Conservation (phyloP, 345 rosid genomes). For the Eucalyptus grandis region DNA sequence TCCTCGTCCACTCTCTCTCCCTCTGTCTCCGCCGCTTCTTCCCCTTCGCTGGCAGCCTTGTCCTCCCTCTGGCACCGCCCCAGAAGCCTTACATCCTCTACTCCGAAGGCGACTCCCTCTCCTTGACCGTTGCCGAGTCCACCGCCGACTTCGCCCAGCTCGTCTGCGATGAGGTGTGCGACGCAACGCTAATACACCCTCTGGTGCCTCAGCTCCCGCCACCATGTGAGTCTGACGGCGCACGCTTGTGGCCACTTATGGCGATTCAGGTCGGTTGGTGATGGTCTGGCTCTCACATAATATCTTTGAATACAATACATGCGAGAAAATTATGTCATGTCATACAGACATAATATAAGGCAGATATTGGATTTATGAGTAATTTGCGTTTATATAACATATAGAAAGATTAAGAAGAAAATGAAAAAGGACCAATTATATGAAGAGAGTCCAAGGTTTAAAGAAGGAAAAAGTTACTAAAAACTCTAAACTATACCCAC, state of each 20-base stretch:
- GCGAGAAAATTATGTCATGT: too few species aligned
- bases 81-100: too few species aligned
- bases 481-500: too few species aligned
- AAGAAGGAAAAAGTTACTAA: neutral
- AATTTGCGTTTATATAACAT: neutral
- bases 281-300: neutral
- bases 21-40: too few species aligned
- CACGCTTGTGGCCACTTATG: neutral
- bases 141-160: neutral
- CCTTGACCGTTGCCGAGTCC: too few species aligned
- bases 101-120: too few species aligned
- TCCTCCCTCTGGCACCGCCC: too few species aligned
- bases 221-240: neutral
- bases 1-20: too few species aligned
- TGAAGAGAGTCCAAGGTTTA: neutral
- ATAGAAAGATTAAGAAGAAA: neutral
- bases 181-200: neutral
- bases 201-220: slow-evolving; percentile 6
- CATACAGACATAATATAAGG: too few species aligned
- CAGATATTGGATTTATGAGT: too few species aligned
- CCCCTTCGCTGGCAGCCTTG: too few species aligned
- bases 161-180: neutral
- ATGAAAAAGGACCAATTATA: neutral
- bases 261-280: slow-evolving; percentile 4
- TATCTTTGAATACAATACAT: too few species aligned